These are phyloP conservation scores for Pichia kudriavzevii DNA, from an alignment of 1,139 yeast species.

Conservation along the genomic window DNA sequence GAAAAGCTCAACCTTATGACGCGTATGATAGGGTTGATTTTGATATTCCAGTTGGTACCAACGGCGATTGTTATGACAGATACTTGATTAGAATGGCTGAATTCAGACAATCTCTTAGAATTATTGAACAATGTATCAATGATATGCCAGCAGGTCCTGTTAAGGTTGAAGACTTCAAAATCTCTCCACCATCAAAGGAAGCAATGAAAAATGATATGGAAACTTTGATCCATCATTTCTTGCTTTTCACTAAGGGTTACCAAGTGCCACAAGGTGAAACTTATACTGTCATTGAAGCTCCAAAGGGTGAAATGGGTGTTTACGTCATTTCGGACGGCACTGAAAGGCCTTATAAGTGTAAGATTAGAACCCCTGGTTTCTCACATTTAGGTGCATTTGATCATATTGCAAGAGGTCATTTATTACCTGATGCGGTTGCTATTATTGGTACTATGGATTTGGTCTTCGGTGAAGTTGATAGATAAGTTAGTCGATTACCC, in stretches of 20 bases:
- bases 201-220: constrained; percentile 92
- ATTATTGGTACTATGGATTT: constrained; percentile 94
- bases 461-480: constrained; percentile 91
- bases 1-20: constrained; percentile 86
- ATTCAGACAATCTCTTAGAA: constrained; percentile 84
- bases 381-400: constrained; percentile 87
- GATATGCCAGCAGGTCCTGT: constrained; percentile 92
- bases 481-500: constrained; percentile 33
- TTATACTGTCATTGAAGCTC: constrained; percentile 88
- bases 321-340: constrained; percentile 84
- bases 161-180: constrained; percentile 84
- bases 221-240: constrained; percentile 82
- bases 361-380: constrained; percentile 90
- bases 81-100: constrained; percentile 85
- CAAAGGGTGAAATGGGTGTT: constrained; percentile 94
- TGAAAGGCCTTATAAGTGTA: constrained; percentile 88
- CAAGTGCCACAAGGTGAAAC: constrained; percentile 90
- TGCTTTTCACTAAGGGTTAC: constrained; percentile 81
- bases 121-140: constrained; percentile 83
- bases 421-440: constrained; percentile 89
- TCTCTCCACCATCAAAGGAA: constrained; percentile 74
- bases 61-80: constrained; percentile 90
- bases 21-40: constrained; percentile 84
- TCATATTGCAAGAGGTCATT: constrained; percentile 77
- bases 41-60: constrained; percentile 77